A percentile compares a stretch with the other conserved stretches of the same genome.
These are phyloP conservation scores for Gossypium thurberi DNA, from an alignment of 345 rosid species.

Conservation along the genomic window DNA sequence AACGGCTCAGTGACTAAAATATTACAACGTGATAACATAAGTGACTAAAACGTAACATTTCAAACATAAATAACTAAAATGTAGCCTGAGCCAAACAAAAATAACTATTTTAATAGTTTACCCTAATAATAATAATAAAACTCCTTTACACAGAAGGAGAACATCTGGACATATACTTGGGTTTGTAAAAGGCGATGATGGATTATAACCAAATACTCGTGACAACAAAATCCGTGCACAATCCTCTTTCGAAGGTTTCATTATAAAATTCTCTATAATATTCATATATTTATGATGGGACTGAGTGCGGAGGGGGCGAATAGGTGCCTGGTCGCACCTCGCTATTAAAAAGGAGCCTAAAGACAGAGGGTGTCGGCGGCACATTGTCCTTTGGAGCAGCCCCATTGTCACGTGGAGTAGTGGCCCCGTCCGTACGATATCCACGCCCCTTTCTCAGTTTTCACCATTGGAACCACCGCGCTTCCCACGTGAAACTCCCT, in stretches of 20 bases:
- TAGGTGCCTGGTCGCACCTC: not conserved
- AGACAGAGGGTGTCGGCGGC: not conserved
- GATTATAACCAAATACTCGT: not conserved
- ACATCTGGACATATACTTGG: not conserved
- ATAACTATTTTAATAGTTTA: no score
- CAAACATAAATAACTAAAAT: no score
- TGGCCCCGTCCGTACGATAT: constrained; percentile 4
- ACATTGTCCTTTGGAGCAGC: not conserved
- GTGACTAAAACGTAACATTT: no score
- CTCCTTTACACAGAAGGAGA: not conserved
- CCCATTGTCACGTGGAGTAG: constrained; percentile 4
- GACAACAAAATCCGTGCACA: not conserved
- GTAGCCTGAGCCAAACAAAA: no score
- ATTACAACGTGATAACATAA: no score
- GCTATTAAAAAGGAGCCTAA: not conserved
- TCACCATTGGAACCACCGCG: not conserved
- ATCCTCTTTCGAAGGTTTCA: not conserved
- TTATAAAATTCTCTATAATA: not conserved
- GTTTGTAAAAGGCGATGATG: not conserved
- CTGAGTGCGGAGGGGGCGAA: not conserved
- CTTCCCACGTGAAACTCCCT: constrained; percentile 6
- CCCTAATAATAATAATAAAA: no score
- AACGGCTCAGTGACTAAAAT: no score
- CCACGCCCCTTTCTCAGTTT: not conserved
- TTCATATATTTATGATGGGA: not conserved